phyloP scores from a whole-genome alignment of 345 rosid species.

The Salix purpurea region DNA sequence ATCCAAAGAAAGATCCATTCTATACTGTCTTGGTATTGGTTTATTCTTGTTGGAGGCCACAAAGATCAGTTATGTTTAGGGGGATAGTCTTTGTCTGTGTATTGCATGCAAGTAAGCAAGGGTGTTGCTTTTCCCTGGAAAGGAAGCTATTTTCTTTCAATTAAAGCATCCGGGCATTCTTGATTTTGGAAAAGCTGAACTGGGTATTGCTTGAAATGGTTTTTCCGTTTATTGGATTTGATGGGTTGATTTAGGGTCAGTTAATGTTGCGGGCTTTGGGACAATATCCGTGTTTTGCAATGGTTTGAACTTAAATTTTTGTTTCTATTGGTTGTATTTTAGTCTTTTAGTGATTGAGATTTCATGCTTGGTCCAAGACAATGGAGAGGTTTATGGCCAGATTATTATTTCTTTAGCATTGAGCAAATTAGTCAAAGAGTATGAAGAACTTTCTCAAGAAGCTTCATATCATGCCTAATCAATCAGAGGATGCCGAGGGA shows the following conservation, averaged over 20 bases:
- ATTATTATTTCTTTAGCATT: conserved; percentile 51
- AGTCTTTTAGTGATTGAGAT: conserved; percentile 15
- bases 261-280: conserved; percentile 9
- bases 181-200: conserved; percentile 20
- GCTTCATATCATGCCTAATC: conserved; percentile 66
- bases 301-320: conserved; percentile 11
- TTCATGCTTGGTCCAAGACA: conserved; percentile 56
- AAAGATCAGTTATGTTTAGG: not conserved
- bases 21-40: conserved; percentile 17
- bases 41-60: conserved; percentile 6
- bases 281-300: conserved; percentile 12
- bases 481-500: conserved; percentile 55
- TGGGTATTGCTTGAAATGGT: conserved; percentile 38
- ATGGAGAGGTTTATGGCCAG: conserved; percentile 63
- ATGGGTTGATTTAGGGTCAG: conserved; percentile 20
- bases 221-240: conserved; percentile 25
- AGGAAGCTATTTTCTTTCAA: conserved; percentile 22
- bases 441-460: conserved; percentile 93
- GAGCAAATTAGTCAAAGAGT: conserved; percentile 30
- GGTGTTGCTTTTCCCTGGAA: conserved; percentile 12
- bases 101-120: conserved; percentile 10
- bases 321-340: not conserved
- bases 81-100: not conserved
- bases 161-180: conserved; percentile 36
- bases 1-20: conserved; percentile 21